Evolutionary conservation across 805 yeast genomes (phyloP).

Genomic region (Ogataea thermomethanolica): DNA sequence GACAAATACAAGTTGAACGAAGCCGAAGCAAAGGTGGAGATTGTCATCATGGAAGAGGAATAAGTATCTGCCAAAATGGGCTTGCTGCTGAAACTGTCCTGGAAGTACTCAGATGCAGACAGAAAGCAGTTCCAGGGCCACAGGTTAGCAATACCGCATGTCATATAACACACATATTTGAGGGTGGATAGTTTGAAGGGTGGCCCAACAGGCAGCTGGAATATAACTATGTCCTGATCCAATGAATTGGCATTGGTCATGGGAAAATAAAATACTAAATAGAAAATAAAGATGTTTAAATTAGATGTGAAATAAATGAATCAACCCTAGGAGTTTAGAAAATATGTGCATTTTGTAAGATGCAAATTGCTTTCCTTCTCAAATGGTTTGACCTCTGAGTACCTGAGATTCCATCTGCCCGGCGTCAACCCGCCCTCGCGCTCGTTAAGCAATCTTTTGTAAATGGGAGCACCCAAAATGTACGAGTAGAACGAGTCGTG

Average conservation of each 20-base stretch:
- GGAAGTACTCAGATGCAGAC: constrained; percentile 80
- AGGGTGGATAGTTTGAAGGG: constrained; percentile 22
- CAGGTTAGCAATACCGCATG: constrained; percentile 72
- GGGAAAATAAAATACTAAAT: background rate
- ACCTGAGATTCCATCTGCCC: constrained; percentile 26
- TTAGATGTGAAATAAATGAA: background rate
- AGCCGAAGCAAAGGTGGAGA: constrained; percentile 69
- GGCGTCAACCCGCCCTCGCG: constrained; percentile 5
- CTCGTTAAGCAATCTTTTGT: constrained; percentile 10
- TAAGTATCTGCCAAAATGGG: constrained; percentile 55
- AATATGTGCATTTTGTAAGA: constrained; percentile 7
- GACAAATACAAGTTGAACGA: constrained; percentile 58
- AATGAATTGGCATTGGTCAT: constrained; percentile 1
- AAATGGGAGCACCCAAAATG: constrained; percentile 21
- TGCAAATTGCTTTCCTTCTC: background rate
- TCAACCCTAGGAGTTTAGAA: constrained; percentile 8
- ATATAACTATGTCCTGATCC: constrained; percentile 9
- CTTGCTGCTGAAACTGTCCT: constrained; percentile 50
- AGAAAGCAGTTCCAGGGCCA: constrained; percentile 98
- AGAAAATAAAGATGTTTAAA: too few relatives aligned
- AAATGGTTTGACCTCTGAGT: constrained; percentile 6
- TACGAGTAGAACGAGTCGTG: constrained; percentile 15
- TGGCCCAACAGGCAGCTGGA: constrained; percentile 15
- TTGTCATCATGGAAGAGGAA: constrained; percentile 84
- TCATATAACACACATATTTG: constrained; percentile 57